Evolutionary conservation across 495 filamentous ascomycete genomes (phyloP), one percentile per base, ranked within the genome.

Genomic region (Letharia lupina): DNA sequence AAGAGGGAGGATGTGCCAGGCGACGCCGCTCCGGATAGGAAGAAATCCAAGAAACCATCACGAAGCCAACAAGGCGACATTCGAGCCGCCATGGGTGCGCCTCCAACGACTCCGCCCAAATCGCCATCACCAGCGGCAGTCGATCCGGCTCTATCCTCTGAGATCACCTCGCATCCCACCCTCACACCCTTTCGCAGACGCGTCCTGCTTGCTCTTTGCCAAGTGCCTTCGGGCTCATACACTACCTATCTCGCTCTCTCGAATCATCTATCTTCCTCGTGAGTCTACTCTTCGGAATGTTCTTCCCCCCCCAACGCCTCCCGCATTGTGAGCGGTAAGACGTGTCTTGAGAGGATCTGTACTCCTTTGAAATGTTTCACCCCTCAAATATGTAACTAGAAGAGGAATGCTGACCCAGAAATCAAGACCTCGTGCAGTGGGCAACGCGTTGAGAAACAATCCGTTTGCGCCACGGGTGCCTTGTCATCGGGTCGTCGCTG

Each of bases 211-310:
- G 79, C 87, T 50, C 84, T 90, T 11, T 80, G 78, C 70, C 84
- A 88, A 71, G 86, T 91, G 61, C 88, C 88, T 0, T 68, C 73
- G n/a, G 88, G 88, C 16, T 74, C 72, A 44, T 81, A 89, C 60
- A 84, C 82, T 10, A 86, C 88, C 0, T 91, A 91, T 76, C 83
- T 78, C 18, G 77, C 84, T 4, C 73, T 91, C 35, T 80, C 88
- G 0, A 72, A 80, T n/a, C 79, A 82, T 42, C 79, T 91, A 1
- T 70, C 75, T 18, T 87, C 86, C 6, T 89, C 86, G 23, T 28
- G 23, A 28, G 23, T 28, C 23, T 28, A 28, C 23, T 28, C 23
- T 28, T 28, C 23, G 23, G 23, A 28, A 28, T 1, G 23, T 28
- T 28, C 23, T 28, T 28, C 23, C 23, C 23, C 23, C 23, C 23